Percentiles rank a stretch among this genome's conserved stretches.
Conservation (phyloP, 306 rosid genomes). For the Trichosanthes truncata region DNA sequence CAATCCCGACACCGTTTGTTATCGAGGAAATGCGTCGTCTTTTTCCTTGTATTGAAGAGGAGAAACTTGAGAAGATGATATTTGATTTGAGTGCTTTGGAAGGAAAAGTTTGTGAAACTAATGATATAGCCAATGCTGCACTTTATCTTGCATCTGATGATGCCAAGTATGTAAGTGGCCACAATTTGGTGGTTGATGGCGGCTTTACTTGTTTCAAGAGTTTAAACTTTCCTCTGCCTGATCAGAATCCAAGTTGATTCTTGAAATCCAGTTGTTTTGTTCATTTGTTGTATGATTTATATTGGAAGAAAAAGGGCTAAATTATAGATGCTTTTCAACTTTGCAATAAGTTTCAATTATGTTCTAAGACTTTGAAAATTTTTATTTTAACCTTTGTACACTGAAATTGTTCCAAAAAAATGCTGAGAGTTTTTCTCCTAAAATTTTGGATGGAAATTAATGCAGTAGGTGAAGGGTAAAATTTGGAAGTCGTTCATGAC, state of each 20-base stretch:
- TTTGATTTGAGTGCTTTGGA: conserved; percentile 32
- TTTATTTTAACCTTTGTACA: no score
- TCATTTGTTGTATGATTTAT: neutral
- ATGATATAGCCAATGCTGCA: conserved; percentile 75
- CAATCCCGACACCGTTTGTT: conserved; percentile 56
- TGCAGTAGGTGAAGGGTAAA: no score
- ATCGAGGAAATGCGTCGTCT: conserved; percentile 37
- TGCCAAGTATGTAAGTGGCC: conserved; percentile 74
- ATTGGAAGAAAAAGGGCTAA: neutral
- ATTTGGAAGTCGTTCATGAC: no score
- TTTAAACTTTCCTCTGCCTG: conserved; percentile 34
- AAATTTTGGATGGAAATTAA: no score
- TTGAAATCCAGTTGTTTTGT: neutral
- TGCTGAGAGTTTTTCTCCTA: no score
- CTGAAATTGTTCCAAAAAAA: no score
- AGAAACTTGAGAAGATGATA: conserved; percentile 30
- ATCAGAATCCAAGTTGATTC: neutral
- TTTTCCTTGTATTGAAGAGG: conserved; percentile 33
- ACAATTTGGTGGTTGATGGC: conserved; percentile 80
- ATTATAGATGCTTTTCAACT: no score
- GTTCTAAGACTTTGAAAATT: no score
- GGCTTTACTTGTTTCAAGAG: conserved; percentile 77
- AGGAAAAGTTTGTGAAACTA: conserved; percentile 58
- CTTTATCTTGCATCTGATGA: conserved; percentile 71
- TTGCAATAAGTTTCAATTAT: no score